Conservation (phyloP, 306 rosid species). For the Castanea sativa region DNA sequence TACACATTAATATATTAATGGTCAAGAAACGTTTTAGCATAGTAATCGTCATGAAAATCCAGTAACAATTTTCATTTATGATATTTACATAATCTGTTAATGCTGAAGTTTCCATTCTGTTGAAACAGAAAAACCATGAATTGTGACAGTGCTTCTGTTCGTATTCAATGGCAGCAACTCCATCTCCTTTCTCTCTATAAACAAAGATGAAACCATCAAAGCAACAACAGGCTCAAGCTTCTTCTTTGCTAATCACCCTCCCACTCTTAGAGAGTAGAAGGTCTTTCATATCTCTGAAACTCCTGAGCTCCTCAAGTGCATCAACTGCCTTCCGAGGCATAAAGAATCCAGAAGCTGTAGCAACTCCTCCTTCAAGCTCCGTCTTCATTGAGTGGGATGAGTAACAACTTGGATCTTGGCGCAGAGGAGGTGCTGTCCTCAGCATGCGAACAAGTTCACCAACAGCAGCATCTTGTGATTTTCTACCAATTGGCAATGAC, state of each 20-base stretch:
- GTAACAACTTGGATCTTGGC: conserved; percentile 64
- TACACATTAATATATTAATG: neutral
- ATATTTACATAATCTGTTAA: neutral
- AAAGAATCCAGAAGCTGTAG: conserved; percentile 64
- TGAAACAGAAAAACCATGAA: neutral
- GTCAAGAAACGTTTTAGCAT: neutral
- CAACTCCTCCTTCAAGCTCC: conserved; percentile 51
- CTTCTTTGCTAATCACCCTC: conserved; percentile 32
- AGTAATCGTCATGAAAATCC: neutral
- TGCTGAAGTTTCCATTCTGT: neutral
- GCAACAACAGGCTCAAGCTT: conserved; percentile 30
- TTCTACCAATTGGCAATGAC: conserved; percentile 39
- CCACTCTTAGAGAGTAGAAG: conserved; percentile 54
- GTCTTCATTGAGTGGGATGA: conserved; percentile 55
- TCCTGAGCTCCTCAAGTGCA: conserved; percentile 57
- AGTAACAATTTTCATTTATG: neutral
- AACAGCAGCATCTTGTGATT: conserved; percentile 89
- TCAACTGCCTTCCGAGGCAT: conserved; percentile 48
- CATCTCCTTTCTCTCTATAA: neutral
- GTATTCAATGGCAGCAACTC: neutral
- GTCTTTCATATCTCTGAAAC: conserved; percentile 53
- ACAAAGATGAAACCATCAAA: conserved; percentile 1
- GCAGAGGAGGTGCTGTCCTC: conserved; percentile 83
- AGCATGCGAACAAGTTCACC: conserved; percentile 85
- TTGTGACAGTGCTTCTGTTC: neutral